Evolutionary conservation across 139 green algal species (phyloP).

Genomic region (Auxenochlorella pyrenoidosa): DNA sequence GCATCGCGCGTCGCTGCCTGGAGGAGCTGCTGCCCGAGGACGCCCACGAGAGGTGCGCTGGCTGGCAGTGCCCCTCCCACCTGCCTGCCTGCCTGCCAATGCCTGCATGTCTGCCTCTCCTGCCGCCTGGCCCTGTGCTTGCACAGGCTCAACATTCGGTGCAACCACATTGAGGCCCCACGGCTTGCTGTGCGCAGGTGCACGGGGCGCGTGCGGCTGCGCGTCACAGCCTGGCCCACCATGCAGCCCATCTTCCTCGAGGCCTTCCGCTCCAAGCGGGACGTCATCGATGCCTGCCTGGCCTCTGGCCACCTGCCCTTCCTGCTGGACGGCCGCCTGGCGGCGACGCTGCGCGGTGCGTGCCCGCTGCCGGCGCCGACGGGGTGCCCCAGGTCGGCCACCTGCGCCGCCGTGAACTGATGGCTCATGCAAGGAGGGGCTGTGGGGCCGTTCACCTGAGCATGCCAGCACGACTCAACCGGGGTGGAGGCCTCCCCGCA

Average conservation of each 20-base stretch:
- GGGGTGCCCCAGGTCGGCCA: too few species aligned
- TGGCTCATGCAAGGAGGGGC: not conserved
- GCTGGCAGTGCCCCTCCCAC: not conserved
- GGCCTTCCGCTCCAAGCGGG: constrained; percentile 24
- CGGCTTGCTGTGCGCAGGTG: not conserved
- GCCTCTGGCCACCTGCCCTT: constrained; percentile 25
- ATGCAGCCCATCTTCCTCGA: constrained; percentile 6
- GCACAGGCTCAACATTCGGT: not conserved
- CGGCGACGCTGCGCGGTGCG: not conserved
- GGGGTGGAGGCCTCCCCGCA: not conserved
- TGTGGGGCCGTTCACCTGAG: not conserved
- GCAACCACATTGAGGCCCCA: not conserved
- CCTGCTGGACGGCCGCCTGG: constrained; percentile 18
- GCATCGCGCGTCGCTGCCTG: constrained; percentile 22
- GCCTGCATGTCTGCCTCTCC: not conserved
- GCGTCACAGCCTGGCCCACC: constrained; percentile 20
- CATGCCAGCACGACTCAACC: not conserved
- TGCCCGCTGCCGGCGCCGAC: not conserved
- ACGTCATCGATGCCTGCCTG: constrained; percentile 23
- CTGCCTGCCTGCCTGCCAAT: not conserved
- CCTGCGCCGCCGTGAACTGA: too few species aligned
- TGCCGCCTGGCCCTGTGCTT: not conserved
- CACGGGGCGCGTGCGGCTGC: constrained; percentile 19
- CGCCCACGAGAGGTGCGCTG: not conserved
- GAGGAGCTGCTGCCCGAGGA: constrained; percentile 28